Conservation (phyloP, 2,329 filamentous ascomycete genomes). For the Grosmannia serpens region DNA sequence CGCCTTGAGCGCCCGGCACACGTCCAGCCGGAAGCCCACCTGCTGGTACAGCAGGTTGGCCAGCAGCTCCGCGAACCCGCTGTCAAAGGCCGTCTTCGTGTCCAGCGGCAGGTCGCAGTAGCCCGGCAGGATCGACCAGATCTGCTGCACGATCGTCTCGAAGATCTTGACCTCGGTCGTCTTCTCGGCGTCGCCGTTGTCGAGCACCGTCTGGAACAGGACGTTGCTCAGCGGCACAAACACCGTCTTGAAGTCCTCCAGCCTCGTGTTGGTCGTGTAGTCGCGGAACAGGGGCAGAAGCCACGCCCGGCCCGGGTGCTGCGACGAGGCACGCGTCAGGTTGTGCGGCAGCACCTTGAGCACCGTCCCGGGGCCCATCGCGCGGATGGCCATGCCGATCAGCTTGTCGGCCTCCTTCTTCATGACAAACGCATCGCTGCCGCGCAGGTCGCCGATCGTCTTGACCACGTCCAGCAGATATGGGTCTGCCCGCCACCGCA, state of each 20-base stretch:
- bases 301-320: conserved; percentile 83
- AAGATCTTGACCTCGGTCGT: conserved; percentile 97
- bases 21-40: conserved; percentile 70
- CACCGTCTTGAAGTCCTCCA: conserved; percentile 74
- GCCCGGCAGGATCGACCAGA: conserved; percentile 86
- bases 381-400: conserved; percentile 73
- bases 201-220: conserved; percentile 80
- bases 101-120: conserved; percentile 92
- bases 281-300: conserved; percentile 85
- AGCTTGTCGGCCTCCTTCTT: conserved; percentile 94
- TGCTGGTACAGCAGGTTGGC: conserved; percentile 91
- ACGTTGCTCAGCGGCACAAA: conserved; percentile 81
- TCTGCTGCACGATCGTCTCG: conserved; percentile 89
- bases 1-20: conserved; percentile 77
- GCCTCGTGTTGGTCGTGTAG: conserved; percentile 75
- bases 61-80: conserved; percentile 77
- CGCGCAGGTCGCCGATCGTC: conserved; percentile 74
- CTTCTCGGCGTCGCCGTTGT: conserved; percentile 73
- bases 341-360: conserved; percentile 78
- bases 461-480: conserved; percentile 65
- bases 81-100: conserved; percentile 64
- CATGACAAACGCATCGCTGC: conserved; percentile 77
- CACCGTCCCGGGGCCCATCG: conserved; percentile 81
- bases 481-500: conserved; percentile 76
- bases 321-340: conserved; percentile 62